phyloP scores from a whole-genome alignment of 441 rosid genomes.

The Lepidium campestre region DNA sequence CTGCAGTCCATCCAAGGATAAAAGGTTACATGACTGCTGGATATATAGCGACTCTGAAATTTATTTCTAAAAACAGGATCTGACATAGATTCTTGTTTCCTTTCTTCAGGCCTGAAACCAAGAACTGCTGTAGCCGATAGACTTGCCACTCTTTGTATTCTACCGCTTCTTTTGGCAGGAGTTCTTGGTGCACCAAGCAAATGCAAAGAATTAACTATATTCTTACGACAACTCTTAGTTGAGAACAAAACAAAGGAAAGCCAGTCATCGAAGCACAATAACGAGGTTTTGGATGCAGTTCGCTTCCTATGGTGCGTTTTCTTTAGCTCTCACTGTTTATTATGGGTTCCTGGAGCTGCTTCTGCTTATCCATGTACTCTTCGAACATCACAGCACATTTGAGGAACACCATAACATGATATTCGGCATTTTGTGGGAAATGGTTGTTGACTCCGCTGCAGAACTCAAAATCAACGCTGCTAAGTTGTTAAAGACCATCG shows the following conservation, averaged over 20 bases:
- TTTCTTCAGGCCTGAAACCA: slow-evolving; percentile 75
- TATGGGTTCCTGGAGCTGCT: slow-evolving; percentile 8
- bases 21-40: slow-evolving; percentile 43
- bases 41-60: slow-evolving; percentile 1
- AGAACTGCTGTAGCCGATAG: slow-evolving; percentile 71
- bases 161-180: slow-evolving; percentile 91
- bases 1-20: slow-evolving; percentile 52
- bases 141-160: slow-evolving; percentile 70
- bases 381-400: slow-evolving; percentile 60
- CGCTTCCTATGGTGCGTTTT: slow-evolving; percentile 88
- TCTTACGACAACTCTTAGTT: slow-evolving; percentile 74
- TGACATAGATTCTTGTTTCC: slow-evolving; percentile 21
- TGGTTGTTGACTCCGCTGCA: slow-evolving; percentile 77
- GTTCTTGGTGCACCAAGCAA: slow-evolving; percentile 86
- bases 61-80: background rate
- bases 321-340: background rate
- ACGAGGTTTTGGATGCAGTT: slow-evolving; percentile 70
- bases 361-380: slow-evolving; percentile 16
- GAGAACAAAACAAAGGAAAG: slow-evolving; percentile 50
- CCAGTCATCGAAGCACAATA: slow-evolving; percentile 42
- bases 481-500: slow-evolving; percentile 72
- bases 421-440: slow-evolving; percentile 88
- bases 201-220: slow-evolving; percentile 56
- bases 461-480: slow-evolving; percentile 83
- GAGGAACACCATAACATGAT: slow-evolving; percentile 80